Evolutionary conservation across 495 filamentous ascomycete species (phyloP), one percentile per base, ranked within the genome.

Genomic region (Penicillium paradoxum): DNA sequence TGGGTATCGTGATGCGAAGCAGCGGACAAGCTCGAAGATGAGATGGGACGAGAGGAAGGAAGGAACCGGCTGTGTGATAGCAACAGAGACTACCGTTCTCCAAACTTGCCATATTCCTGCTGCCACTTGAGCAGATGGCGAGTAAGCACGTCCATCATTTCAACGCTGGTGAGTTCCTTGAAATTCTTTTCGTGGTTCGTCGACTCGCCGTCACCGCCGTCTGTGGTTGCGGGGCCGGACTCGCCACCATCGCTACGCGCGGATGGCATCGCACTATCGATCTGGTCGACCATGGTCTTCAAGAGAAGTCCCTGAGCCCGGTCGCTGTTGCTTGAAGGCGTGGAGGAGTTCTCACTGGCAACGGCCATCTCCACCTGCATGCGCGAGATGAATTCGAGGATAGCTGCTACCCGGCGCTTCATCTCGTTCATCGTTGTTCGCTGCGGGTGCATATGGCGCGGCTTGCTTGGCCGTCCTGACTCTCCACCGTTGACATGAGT

Each of bases 341-440:
- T 72, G 24, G 60, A 64, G 2, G 66, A 68, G 46, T 68, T 73
- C 41, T 77, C 69, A 18, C 69, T 66, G 30, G 69, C 63, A 3
- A 65, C 82, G 0, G 89, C 91, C 73, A 96, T 81, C 64, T 98
- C 93, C 11, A 96, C 77, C 60, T 97, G 92, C 56, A 89, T 92
- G 40, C 88, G 82, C 7, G 88, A 84, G 58, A 98, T 96, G 67
- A 88, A 97, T 37, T 95, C 90, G 14, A 95, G 75, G 49, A 98
- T 92, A 13, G 78, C 85, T 2, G 84, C 82, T 3, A 91, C 91
- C 7, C 88, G 82, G 53, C 88, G 81, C 70, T 89, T 90, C 87
- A 97, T 93, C 57, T 97, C 91, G 52, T 85, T 86, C 83, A 97
- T 88, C 24, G 82, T 92, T 43, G 91, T 83, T 32, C 78, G 73